Base-by-base conservation (phyloP, 306 rosid species). In the Ormosia emarginata region DNA sequence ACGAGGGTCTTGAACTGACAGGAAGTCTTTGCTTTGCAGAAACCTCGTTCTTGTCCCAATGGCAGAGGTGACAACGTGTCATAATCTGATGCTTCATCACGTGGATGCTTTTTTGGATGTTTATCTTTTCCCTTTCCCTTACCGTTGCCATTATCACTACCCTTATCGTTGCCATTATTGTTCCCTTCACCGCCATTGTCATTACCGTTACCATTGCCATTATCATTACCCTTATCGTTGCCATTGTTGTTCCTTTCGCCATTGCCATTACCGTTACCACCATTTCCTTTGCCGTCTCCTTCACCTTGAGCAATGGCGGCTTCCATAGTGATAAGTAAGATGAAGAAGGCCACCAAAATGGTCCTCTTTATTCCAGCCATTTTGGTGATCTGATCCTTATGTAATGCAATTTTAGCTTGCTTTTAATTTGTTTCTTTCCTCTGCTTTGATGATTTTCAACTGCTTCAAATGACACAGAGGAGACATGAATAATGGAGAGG, bases 21-120 rank as follows among this genome's bases (percentile, higher is more conserved):
- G 0, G 79, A 7, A 2, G 81, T 87, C 2, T 77, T 75, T 3
- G 81, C 81, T 61, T 71, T 81, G 87, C 97, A 91, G 61, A 84
- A 67, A 2, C 84, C 94, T 79, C 97, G 61, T 70, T 93, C 90
- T 67, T 84, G 81, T 59, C 94, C 98, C 0, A 83, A 36, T 46
- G 47, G 77, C 30, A 77, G 71, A 14, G 84, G 37, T 68, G 86
- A 2, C 83, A 90, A 57, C 5, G 0, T 12, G 0, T 88, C 79
- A 63, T 89, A 91, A 41, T 88, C 13, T 2, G 89, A 6, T 0
- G 81, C 65, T 53, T 79, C 86, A 4, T 84, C 47, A 15, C 4
- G 9, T 9, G 8, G 3, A 2, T 37, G 4, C 73, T 74, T 70
- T 15, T 65, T 83, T 15, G 52, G 29, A 30, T 57, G 41, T 39